phyloP scores from a whole-genome alignment of 305 asterid genomes.

The Coffea humblotiana region DNA sequence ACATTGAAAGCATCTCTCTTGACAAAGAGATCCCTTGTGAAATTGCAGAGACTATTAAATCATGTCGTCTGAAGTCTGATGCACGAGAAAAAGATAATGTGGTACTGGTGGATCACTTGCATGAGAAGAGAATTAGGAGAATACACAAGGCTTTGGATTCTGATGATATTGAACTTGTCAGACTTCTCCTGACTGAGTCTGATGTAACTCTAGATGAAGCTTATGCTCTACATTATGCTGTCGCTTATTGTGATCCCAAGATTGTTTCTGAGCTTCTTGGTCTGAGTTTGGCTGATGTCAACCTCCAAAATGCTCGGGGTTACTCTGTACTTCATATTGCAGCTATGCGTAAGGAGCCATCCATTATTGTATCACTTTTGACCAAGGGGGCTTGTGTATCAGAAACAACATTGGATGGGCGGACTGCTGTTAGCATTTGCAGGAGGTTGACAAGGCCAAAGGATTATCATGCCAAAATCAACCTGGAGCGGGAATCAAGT shows the following conservation, averaged over 20 bases:
- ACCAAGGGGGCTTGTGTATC: slow-evolving; percentile 58
- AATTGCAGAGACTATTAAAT: slow-evolving; percentile 43
- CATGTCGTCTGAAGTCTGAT: slow-evolving; percentile 29
- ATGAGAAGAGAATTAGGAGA: slow-evolving; percentile 49
- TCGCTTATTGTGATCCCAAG: slow-evolving; percentile 69
- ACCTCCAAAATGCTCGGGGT: slow-evolving; percentile 50
- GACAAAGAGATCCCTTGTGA: slow-evolving; percentile 50
- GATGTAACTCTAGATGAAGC: slow-evolving; percentile 60
- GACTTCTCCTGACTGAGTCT: slow-evolving; percentile 59
- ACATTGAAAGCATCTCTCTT: slow-evolving; percentile 41
- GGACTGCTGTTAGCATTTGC: slow-evolving; percentile 51
- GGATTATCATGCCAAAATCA: slow-evolving; percentile 57
- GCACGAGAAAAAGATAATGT: slow-evolving; percentile 32
- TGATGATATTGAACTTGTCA: slow-evolving; percentile 65
- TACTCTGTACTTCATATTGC: slow-evolving; percentile 61
- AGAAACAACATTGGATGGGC: slow-evolving; percentile 50
- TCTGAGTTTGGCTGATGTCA: slow-evolving; percentile 55
- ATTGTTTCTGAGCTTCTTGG: slow-evolving; percentile 59
- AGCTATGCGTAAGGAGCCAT: slow-evolving; percentile 64
- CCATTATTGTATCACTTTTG: slow-evolving; percentile 61
- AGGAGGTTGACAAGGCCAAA: slow-evolving; percentile 61
- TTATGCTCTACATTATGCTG: slow-evolving; percentile 67
- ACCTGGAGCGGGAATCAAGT: slow-evolving; percentile 56
- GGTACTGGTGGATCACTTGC: slow-evolving; percentile 30
- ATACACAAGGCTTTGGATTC: slow-evolving; percentile 68